Base-by-base conservation (phyloP, 768 basidiomycete species). In the Galerina marginata region DNA sequence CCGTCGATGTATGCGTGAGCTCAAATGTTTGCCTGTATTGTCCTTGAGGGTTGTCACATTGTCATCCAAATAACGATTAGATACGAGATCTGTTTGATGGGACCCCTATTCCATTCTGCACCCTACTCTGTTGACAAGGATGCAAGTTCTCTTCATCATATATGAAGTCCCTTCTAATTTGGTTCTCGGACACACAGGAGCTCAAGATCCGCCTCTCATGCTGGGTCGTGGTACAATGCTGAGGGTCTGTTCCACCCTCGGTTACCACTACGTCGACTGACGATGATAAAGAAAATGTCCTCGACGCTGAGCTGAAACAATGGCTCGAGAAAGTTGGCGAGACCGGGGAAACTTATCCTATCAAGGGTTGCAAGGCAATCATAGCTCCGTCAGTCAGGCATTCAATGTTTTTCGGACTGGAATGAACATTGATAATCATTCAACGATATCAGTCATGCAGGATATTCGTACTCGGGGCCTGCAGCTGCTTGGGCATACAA, bases 401-500 rank as follows among this genome's bases (percentile, higher is more conserved):
- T 33, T 37, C 14, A 20, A 16, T 6, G 3, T 37, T 26, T 46
- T n/a, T n/a, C 40, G 6, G 42, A 49, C 33, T 36, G 14, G 9
- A 33, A 33, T 42, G 9, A 16, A 14, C 33, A 43, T 26, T 40
- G 14, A 40, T 37, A 15, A 37, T 42, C 29, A 14, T 25, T 36
- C 12, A 9, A 23, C 36, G 47, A 38, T 16, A 47, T 23, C 71
- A 98, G 96, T 9, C 97, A 99, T 74, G 97, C 97, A 2, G 97
- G 97, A 5, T 98, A 96, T 77, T 84, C 88, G 4, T 99, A 97
- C 75, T 97, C 95, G 55, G 97, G 97, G 20, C 88, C 87, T 4
- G 83, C 96, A 0, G 96, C 97, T 2, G 96, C 95, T 2, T 99
- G 95, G 94, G 96, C 96, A 0, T 99, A 99, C 78, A 90, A 87